These are phyloP conservation scores for Boletus coccyginus DNA, from an alignment of 768 basidiomycete genomes.

Conservation along the genomic window DNA sequence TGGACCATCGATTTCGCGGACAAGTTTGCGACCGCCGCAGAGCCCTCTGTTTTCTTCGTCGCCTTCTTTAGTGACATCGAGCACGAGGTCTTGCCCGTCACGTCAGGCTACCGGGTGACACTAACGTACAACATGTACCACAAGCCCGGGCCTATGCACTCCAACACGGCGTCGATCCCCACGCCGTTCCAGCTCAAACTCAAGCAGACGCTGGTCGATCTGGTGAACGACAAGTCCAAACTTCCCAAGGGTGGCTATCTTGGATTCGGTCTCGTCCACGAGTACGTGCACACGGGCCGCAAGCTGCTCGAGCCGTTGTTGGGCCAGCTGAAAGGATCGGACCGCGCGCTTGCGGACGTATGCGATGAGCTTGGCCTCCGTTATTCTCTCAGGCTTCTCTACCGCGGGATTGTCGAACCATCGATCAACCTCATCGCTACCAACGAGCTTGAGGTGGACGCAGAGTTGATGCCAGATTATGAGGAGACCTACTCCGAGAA, in stretches of 20 bases:
- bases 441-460: not conserved
- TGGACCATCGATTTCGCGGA: constrained; percentile 3
- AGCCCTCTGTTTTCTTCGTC: constrained; percentile 31
- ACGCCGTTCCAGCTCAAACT: not conserved
- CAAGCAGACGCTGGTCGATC: not conserved
- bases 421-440: not conserved
- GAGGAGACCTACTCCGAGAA: accelerated
- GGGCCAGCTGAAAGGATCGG: constrained; percentile 14
- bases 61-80: constrained; percentile 45
- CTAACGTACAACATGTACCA: constrained; percentile 41
- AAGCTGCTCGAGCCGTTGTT: not conserved
- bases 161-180: not conserved
- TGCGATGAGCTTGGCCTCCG: constrained; percentile 6
- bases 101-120: constrained; percentile 42
- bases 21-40: not conserved
- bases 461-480: not conserved
- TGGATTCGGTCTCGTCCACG: constrained; percentile 14
- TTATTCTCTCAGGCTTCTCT: constrained; percentile 1
- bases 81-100: constrained; percentile 43
- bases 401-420: not conserved
- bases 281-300: constrained; percentile 4
- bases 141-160: not conserved
- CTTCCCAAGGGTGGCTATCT: constrained; percentile 12
- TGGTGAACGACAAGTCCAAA: not conserved
- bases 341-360: constrained; percentile 4